These are phyloP conservation scores for Hyparrhenia diplandra DNA, from an alignment of 176 grass and related monocot species.

Conservation along the genomic window DNA sequence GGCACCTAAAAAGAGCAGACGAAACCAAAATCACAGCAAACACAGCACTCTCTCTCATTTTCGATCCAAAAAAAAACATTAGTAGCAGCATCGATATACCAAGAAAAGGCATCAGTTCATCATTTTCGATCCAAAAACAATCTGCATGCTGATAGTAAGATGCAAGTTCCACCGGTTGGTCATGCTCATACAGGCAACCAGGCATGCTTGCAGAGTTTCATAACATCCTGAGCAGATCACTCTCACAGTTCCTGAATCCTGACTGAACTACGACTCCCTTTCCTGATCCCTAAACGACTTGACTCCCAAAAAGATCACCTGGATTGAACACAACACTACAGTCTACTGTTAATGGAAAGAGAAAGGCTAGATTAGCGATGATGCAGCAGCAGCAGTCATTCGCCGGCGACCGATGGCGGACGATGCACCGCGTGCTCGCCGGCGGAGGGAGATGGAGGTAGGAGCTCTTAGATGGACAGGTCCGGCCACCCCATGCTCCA, in stretches of 20 bases:
- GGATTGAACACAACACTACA: slow-evolving; percentile 19
- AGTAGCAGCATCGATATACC: too few species aligned
- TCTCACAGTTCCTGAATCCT: neutral
- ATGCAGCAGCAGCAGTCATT: neutral
- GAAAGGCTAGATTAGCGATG: neutral
- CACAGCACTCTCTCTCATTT: too few species aligned
- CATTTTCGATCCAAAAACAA: neutral
- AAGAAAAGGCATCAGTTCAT: neutral
- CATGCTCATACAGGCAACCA: neutral
- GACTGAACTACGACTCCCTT: neutral
- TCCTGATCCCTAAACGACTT: neutral
- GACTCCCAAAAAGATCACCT: slow-evolving; percentile 22
- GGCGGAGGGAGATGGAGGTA: neutral
- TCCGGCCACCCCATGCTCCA: slow-evolving; percentile 57
- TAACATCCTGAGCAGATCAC: neutral
- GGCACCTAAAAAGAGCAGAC: neutral
- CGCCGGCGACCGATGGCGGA: neutral
- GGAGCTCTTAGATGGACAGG: slow-evolving; percentile 41
- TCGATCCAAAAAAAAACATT: too few species aligned
- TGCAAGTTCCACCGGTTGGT: neutral
- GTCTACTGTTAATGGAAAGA: neutral
- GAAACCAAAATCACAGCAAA: neutral
- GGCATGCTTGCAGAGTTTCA: neutral
- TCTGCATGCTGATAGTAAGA: neutral
- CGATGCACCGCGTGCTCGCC: neutral